phyloP scores from a whole-genome alignment of 163 green algal species.

The Scenedesmus sp. region DNA sequence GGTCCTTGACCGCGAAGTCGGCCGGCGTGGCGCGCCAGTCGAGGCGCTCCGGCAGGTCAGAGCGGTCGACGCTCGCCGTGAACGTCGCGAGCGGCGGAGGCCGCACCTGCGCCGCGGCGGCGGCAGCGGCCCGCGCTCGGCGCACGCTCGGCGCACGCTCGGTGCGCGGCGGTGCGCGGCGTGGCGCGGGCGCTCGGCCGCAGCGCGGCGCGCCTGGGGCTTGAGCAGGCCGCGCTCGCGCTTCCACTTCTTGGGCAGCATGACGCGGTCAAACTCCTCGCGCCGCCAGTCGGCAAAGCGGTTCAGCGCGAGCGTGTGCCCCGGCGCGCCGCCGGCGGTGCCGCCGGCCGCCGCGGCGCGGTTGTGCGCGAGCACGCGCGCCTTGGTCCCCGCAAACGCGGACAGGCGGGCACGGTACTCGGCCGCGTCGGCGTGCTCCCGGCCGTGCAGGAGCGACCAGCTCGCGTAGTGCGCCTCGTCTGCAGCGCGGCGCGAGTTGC shows the following conservation, averaged over 20 bases:
- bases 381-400: background rate
- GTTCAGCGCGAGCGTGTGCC: slow-evolving; percentile 33
- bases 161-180: too few relatives aligned
- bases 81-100: slow-evolving; percentile 37
- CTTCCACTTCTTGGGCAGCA: slow-evolving; percentile 41
- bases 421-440: background rate
- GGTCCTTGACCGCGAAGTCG: slow-evolving; percentile 52
- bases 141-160: too few relatives aligned
- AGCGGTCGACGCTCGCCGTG: slow-evolving; percentile 21
- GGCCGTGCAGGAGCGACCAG: background rate
- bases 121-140: too few relatives aligned
- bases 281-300: slow-evolving; percentile 30
- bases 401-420: slow-evolving; percentile 4
- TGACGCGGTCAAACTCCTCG: slow-evolving; percentile 42
- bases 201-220: background rate
- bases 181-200: too few relatives aligned
- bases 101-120: slow-evolving; percentile 5
- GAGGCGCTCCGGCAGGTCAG: slow-evolving; percentile 64
- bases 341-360: background rate
- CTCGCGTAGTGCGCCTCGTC: slow-evolving; percentile 26
- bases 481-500: background rate
- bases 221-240: slow-evolving; percentile 8
- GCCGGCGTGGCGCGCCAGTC: slow-evolving; percentile 74
- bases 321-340: background rate
- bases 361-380: slow-evolving; percentile 13